phyloP scores from a whole-genome alignment of 2,329 filamentous ascomycete genomes.

The Cordyceps cateniannulata region DNA sequence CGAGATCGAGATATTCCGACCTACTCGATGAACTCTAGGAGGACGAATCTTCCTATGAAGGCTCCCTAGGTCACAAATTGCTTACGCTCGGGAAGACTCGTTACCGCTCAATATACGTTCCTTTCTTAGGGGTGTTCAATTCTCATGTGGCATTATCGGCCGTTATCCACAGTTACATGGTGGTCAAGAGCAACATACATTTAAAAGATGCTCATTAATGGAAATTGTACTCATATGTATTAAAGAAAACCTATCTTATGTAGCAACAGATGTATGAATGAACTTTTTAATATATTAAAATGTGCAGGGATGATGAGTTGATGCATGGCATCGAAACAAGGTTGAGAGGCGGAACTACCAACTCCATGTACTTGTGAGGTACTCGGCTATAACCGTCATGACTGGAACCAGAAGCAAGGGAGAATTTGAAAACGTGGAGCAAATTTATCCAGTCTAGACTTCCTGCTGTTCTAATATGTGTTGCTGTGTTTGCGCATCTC shows the following conservation, averaged over 20 bases:
- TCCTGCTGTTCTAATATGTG: neutral
- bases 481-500: neutral
- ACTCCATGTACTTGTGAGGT: neutral
- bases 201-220: neutral
- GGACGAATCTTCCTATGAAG: too few relatives aligned
- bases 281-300: neutral
- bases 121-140: neutral
- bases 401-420: neutral
- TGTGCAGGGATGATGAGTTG: neutral
- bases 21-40: neutral
- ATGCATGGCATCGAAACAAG: neutral
- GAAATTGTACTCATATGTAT: neutral
- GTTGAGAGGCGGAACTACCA: neutral
- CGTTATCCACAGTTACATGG: neutral
- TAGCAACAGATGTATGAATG: constrained; percentile 5
- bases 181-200: neutral
- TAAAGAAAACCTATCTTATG: neutral
- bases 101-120: neutral
- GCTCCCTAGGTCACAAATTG: too few relatives aligned
- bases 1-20: neutral
- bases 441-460: neutral
- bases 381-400: too few relatives aligned
- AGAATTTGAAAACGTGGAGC: neutral
- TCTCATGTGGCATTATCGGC: neutral
- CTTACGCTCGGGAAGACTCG: neutral